Conservation (phyloP, 2,329 filamentous ascomycete genomes). For the Xylariaceae sp. region DNA sequence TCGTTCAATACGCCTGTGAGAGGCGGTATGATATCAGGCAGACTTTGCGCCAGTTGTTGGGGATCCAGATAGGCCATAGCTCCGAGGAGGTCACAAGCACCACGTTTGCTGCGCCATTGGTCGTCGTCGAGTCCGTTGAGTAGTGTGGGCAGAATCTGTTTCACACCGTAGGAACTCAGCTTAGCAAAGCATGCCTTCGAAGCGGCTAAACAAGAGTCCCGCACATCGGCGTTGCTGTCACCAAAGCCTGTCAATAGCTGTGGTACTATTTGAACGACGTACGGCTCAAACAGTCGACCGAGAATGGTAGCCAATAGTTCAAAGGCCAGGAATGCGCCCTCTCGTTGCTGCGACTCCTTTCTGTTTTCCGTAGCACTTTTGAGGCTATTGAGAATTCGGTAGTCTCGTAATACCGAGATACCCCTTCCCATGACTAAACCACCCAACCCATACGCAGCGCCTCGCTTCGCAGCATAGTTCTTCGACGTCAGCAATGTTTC, state of each 20-base stretch:
- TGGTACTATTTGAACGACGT: conserved; percentile 91
- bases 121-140: conserved; percentile 89
- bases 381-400: conserved; percentile 78
- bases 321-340: conserved; percentile 84
- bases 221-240: conserved; percentile 81
- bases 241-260: conserved; percentile 87
- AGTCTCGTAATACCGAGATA: conserved; percentile 75
- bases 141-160: conserved; percentile 86
- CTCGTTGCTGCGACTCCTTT: conserved; percentile 83
- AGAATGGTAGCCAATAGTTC: conserved; percentile 85
- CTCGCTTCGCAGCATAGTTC: conserved; percentile 87
- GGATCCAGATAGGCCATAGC: conserved; percentile 99
- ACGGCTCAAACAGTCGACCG: conserved; percentile 88
- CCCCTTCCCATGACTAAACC: conserved; percentile 88
- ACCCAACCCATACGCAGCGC: conserved; percentile 90
- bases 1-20: conserved; percentile 92
- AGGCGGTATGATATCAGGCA: conserved; percentile 95
- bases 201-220: conserved; percentile 87
- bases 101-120: conserved; percentile 98
- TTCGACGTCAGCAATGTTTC: conserved; percentile 82
- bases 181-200: conserved; percentile 92
- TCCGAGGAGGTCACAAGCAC: conserved; percentile 91
- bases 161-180: conserved; percentile 92
- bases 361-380: conserved; percentile 88
- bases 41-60: conserved; percentile 83